These are phyloP conservation scores for Colletotrichum sp. DNA, from an alignment of 2,329 filamentous ascomycete genomes.

Conservation along the genomic window DNA sequence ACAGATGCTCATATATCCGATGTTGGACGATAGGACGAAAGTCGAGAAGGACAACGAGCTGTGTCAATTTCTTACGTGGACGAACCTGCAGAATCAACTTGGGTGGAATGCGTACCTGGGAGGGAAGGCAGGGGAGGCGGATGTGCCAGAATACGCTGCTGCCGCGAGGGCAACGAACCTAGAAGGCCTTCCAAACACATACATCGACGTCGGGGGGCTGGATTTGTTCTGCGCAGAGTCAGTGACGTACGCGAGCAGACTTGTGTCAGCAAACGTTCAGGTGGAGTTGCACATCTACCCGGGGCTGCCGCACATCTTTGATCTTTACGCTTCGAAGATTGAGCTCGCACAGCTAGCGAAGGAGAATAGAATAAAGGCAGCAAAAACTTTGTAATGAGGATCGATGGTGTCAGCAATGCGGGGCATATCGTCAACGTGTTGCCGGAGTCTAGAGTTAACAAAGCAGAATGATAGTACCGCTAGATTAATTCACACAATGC, in stretches of 20 bases:
- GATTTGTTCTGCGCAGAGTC: conserved; percentile 43
- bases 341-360: background rate
- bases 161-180: conserved; percentile 26
- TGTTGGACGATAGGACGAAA: conserved; percentile 34
- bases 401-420: fast-evolving
- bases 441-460: fast-evolving
- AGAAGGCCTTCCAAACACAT: conserved; percentile 36
- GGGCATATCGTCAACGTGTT: fast-evolving
- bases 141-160: conserved; percentile 23
- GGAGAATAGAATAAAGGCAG: background rate
- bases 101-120: conserved; percentile 27
- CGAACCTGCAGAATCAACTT: conserved; percentile 21
- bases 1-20: conserved; percentile 37
- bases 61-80: conserved; percentile 22
- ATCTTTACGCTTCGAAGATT: conserved; percentile 20
- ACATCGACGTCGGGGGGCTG: conserved; percentile 42
- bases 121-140: conserved; percentile 12
- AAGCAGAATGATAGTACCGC: background rate
- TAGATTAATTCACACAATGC: background rate
- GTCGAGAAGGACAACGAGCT: background rate
- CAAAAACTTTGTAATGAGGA: background rate
- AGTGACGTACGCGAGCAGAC: conserved; percentile 33
- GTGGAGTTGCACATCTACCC: conserved; percentile 46
- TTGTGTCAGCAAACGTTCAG: conserved; percentile 34
- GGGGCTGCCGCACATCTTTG: conserved; percentile 44